Evolutionary conservation across 257 asterid genomes (phyloP).

Genomic region (Scutellaria galericulata): DNA sequence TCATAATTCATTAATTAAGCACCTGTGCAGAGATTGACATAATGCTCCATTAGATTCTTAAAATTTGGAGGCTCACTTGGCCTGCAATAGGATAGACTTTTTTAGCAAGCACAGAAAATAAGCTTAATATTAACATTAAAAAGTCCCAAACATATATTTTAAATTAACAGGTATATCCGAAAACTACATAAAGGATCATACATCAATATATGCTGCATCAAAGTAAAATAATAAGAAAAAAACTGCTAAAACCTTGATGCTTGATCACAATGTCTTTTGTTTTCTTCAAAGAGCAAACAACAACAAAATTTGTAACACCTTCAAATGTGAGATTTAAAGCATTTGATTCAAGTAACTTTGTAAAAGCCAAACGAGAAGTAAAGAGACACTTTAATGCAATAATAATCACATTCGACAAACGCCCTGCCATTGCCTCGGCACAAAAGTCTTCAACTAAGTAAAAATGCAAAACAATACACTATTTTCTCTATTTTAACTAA

Average conservation of each 20-base stretch:
- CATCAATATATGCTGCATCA: neutral
- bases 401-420: neutral
- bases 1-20: slow-evolving; percentile 11
- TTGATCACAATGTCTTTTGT: neutral
- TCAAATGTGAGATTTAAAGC: neutral
- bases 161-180: neutral
- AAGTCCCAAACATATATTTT: neutral
- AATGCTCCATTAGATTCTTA: slow-evolving; percentile 68
- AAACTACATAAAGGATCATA: neutral
- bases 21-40: slow-evolving; percentile 85
- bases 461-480: neutral
- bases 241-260: neutral
- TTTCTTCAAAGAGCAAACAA: neutral
- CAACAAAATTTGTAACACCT: neutral
- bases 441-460: neutral
- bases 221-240: neutral
- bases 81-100: slow-evolving; percentile 51
- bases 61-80: slow-evolving; percentile 74
- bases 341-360: neutral
- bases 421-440: neutral
- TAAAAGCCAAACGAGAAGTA: neutral
- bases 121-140: neutral
- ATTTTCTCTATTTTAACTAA: neutral
- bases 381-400: neutral
- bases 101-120: slow-evolving; percentile 24